Evolutionary conservation across 257 asterid species (phyloP), one percentile per base, ranked within the genome.

Genomic region (Buddleja alternifolia): DNA sequence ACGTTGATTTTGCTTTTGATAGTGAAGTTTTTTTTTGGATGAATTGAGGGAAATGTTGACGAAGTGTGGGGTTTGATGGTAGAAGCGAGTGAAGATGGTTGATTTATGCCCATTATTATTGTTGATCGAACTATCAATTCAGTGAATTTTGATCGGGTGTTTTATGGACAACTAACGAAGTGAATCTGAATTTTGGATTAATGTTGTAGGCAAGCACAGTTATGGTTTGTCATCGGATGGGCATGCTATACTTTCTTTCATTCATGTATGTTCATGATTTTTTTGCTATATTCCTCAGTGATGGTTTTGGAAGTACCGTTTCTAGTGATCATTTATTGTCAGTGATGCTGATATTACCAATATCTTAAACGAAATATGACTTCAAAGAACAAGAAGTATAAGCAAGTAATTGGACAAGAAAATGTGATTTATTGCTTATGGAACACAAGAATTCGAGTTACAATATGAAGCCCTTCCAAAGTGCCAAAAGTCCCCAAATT

Each of bases 21-120:
- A 53, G 11, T 52, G 46, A 17, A 16, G 63, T 9, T 29, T 62
- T 9, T 29, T 62, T 51, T 11, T 65, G 42, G 68, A 48, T 77
- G 39, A 24, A 57, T 50, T 63, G 50, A 20, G 12, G 40, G 59
- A 50, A 8, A 25, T 58, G 44, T 19, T 34, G 53, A 24, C 14
- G 60, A 61, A 60, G 67, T 14, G 46, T 24, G 15, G 46, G 61
- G 60, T 60, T 68, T 60, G 63, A 55, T 65, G 60, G 58, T 59
- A 66, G 67, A 65, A 58, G 10, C 20, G 7, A n/a, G 23, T 71
- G 47, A 48, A 51, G 14, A 48, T 51, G 41, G 75, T 71, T 58
- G 23, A 69, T 36, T 60, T 62, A 45, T 72, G 76, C 71, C n/a
- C 10, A 54, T 20, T 50, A 41, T 9, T 69, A 51, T 47, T 16